These are phyloP conservation scores for Pseudocercospora macadamiae DNA, from an alignment of 2,329 filamentous ascomycete species.

Conservation along the genomic window DNA sequence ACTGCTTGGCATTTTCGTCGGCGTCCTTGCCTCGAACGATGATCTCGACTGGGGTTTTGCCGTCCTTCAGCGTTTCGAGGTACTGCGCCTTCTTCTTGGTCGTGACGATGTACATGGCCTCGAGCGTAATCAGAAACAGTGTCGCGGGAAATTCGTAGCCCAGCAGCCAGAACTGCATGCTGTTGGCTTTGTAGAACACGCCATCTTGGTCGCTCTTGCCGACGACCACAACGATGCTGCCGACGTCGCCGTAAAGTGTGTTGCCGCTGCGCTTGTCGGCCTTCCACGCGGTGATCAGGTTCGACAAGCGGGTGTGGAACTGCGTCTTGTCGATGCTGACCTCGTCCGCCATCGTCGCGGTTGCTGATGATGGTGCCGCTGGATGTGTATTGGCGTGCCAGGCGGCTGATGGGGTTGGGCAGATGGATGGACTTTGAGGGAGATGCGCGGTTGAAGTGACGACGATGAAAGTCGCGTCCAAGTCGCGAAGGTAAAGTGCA, in stretches of 20 bases:
- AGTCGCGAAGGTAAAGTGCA: slow-evolving; percentile 4
- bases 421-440: slow-evolving; percentile 12
- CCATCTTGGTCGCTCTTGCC: slow-evolving; percentile 90
- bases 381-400: slow-evolving; percentile 21
- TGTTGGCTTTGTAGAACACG: slow-evolving; percentile 93
- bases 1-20: slow-evolving; percentile 87
- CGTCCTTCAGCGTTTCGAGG: slow-evolving; percentile 82
- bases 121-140: slow-evolving; percentile 86
- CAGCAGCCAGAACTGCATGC: slow-evolving; percentile 96
- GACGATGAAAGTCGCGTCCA: slow-evolving; percentile 13
- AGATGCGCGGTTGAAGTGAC: slow-evolving; percentile 11
- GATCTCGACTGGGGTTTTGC: slow-evolving; percentile 90
- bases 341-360: slow-evolving; percentile 66
- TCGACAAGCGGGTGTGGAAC: slow-evolving; percentile 91
- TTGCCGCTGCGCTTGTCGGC: slow-evolving; percentile 88
- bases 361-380: slow-evolving; percentile 21
- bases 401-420: slow-evolving; percentile 17
- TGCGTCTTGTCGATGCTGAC: slow-evolving; percentile 93
- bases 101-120: slow-evolving; percentile 88
- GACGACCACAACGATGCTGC: slow-evolving; percentile 86
- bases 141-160: slow-evolving; percentile 99
- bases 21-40: slow-evolving; percentile 89
- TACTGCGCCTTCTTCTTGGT: slow-evolving; percentile 98
- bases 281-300: slow-evolving; percentile 91
- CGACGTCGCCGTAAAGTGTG: slow-evolving; percentile 79